Base-by-base conservation (phyloP, 805 yeast species). In the Clavispora carvajalis region DNA sequence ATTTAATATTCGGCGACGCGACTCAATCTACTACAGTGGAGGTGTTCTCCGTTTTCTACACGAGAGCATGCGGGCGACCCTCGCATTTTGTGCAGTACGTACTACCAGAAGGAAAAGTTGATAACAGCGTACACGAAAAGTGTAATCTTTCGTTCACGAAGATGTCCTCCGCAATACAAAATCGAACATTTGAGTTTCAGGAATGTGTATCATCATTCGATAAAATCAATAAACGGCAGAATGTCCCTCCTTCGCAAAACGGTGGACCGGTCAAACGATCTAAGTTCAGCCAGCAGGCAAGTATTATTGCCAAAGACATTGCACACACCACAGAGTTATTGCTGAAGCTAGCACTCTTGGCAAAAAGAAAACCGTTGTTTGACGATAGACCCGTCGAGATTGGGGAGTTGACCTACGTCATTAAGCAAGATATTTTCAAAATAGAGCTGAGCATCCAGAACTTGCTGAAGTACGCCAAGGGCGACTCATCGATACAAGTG, bases 371-470 rank as follows among this genome's bases (percentile, higher is more conserved):
- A 58, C 95, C 96, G 15, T 64, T 91, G 57, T 87, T 93, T 50
- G 96, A 90, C 56, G 99, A 93, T 62, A 82, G 85, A 50, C 97
- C 98, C 1, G 82, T 87, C 12, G 98, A 93, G 57, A 87, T 93
- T 47, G 86, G 90, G 16, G 96, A 93, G 60, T 69, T 93, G 48
- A 90, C 99, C 0, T 85, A 82, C 51, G 82, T 89, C 31, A 81
- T 84, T 45, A 85, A 84, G 48, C 97, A 93, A 60, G 95, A 85
- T 54, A 80, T 93, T 37, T 81, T 89, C 57, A 79, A 79, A 49
- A 79, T 93, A 47, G 95, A 86, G 54, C 79, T 82, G 53, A 74
- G 73, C 46, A 72, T 85, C 48, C 80, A 79, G 52, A 77, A 70
- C 40, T 65, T 83, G 44, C 88, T 82, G 58, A 63, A 64, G 43